These are phyloP conservation scores for Boletus sp. DNA, from an alignment of 1,284 basidiomycete species.

Conservation along the genomic window DNA sequence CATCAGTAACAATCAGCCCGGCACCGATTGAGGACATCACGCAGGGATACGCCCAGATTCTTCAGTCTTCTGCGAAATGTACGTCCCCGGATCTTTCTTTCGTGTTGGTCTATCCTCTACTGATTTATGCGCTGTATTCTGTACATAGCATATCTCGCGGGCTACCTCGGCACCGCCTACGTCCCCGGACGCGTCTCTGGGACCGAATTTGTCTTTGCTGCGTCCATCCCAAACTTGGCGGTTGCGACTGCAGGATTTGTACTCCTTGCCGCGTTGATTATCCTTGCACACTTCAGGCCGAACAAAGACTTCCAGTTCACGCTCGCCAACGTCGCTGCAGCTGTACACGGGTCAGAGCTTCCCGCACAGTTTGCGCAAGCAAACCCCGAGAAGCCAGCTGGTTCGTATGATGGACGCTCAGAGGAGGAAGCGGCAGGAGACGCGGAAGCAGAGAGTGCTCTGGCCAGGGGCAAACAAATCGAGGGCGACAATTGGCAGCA, in stretches of 20 bases:
- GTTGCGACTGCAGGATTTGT: slow-evolving; percentile 20
- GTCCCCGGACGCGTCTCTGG: slow-evolving; percentile 29
- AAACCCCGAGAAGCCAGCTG: neutral
- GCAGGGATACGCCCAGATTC: slow-evolving; percentile 18
- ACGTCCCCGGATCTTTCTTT: neutral
- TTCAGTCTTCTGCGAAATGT: slow-evolving; percentile 26
- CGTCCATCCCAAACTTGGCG: slow-evolving; percentile 27
- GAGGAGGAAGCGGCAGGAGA: neutral
- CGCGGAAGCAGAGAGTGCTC: accelerated
- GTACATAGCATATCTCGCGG: slow-evolving; percentile 18
- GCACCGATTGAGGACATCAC: slow-evolving; percentile 17
- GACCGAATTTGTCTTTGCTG: slow-evolving; percentile 22
- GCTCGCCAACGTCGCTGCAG: slow-evolving; percentile 24
- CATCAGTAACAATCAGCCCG: slow-evolving; percentile 5
- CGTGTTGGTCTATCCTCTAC: no score
- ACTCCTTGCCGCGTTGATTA: slow-evolving; percentile 18
- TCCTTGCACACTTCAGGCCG: slow-evolving; percentile 22
- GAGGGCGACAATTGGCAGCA: neutral
- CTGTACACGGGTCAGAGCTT: slow-evolving; percentile 28
- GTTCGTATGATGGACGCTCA: neutral
- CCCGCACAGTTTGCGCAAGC: slow-evolving; percentile 18
- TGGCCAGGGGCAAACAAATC: neutral
- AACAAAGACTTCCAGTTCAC: slow-evolving; percentile 27
- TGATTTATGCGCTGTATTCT: neutral
- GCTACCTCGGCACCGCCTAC: slow-evolving; percentile 24